phyloP scores from a whole-genome alignment of 768 basidiomycete species.

The Tulasnella sp. region DNA sequence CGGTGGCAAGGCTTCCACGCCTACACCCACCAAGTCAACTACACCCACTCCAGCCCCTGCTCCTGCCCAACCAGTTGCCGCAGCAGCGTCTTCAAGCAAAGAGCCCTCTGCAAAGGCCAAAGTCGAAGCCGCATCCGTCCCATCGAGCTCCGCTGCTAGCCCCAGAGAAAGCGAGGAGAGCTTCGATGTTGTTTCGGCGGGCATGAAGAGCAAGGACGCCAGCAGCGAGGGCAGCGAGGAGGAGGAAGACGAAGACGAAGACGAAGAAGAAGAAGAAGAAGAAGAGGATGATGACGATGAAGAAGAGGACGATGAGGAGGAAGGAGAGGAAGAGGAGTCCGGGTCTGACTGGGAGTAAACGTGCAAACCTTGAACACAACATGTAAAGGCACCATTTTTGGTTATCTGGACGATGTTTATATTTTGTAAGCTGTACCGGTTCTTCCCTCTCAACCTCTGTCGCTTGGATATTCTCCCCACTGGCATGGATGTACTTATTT shows the following conservation, averaged over 20 bases:
- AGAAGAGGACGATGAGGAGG: constrained; percentile 41
- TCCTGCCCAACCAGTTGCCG: constrained; percentile 22
- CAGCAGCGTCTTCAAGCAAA: neutral
- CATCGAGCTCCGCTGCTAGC: constrained; percentile 47
- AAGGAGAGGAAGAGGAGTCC: neutral
- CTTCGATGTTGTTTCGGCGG: constrained; percentile 59
- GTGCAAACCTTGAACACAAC: neutral
- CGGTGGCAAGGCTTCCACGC: neutral
- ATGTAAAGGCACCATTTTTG: neutral
- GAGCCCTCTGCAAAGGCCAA: constrained; percentile 33
- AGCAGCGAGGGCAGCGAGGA: constrained; percentile 32
- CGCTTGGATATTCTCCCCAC: neutral
- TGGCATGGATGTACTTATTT: constrained; percentile 5
- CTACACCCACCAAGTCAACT: constrained; percentile 23
- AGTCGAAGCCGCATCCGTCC: constrained; percentile 41
- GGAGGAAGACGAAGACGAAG: constrained; percentile 51
- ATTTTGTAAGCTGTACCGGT: constrained; percentile 10
- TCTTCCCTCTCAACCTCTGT: neutral
- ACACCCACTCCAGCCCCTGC: constrained; percentile 40
- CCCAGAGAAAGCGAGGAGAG: constrained; percentile 59
- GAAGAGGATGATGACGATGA: constrained; percentile 38
- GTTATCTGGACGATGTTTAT: neutral
- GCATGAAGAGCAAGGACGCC: constrained; percentile 29
- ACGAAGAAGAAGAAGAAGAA: constrained; percentile 40
- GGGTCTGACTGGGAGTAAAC: constrained; percentile 24